Evolutionary conservation across 129 eudicot genomes (phyloP).

Genomic region (Smallanthus sonchifolius): DNA sequence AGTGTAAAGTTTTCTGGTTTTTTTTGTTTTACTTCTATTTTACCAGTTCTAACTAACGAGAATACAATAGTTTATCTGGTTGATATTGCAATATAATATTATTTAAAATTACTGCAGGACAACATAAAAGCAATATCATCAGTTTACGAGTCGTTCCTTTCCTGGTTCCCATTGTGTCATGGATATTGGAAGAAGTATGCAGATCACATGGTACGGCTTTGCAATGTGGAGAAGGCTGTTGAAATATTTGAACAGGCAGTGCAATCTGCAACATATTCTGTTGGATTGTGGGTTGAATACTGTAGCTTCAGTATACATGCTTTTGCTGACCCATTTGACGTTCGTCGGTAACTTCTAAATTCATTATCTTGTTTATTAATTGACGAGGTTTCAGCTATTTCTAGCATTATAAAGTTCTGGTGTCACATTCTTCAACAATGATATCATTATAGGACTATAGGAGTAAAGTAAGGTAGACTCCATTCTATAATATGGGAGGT

Average conservation of each 20-base stretch:
- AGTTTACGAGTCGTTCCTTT: slow-evolving; percentile 70
- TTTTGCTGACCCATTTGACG: slow-evolving; percentile 61
- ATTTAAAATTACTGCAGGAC: slow-evolving; percentile 53
- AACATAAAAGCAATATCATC: slow-evolving; percentile 56
- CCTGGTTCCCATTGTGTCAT: slow-evolving; percentile 71
- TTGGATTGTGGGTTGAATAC: slow-evolving; percentile 85
- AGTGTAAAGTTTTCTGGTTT: not conserved
- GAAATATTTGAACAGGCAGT: slow-evolving; percentile 64
- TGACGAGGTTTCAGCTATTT: not conserved
- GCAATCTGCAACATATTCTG: slow-evolving; percentile 52
- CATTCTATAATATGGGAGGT: not conserved
- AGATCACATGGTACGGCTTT: slow-evolving; percentile 55
- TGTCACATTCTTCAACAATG: slow-evolving; percentile 2
- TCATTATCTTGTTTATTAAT: not conserved
- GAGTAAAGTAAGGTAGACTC: not conserved
- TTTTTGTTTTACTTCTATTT: not conserved
- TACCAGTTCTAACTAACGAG: not conserved
- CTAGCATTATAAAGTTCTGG: not conserved
- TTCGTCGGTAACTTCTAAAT: slow-evolving; percentile 67
- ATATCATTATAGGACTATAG: not conserved
- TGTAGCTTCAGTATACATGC: slow-evolving; percentile 59
- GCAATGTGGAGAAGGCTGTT: slow-evolving; percentile 49
- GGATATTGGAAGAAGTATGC: slow-evolving; percentile 85
- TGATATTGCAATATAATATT: slow-evolving; percentile 2
- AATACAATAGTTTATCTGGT: slow-evolving; percentile 5